Base-by-base conservation (phyloP, 2,329 filamentous ascomycete genomes). In the Xylaria sp. region DNA sequence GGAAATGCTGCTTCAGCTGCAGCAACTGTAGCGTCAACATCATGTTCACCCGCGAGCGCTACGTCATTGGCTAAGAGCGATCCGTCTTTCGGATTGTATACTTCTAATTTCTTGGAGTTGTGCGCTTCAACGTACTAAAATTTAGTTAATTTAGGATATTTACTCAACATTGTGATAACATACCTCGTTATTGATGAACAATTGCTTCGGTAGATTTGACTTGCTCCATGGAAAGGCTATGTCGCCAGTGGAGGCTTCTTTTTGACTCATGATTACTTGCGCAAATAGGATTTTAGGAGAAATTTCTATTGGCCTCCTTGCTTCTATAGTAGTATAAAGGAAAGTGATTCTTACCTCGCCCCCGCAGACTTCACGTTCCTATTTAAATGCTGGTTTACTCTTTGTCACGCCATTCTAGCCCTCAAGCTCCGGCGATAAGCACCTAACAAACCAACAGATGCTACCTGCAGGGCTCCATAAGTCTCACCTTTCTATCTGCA, bases 1-100 rank as follows among this genome's bases (percentile, higher is more conserved):
- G 80, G 80, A 67, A 85, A 85, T 0, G 85, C 85, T 4, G 80
- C 81, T 55, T 85, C 81, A 0, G 85, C 85, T 4, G 83, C 82
- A 10, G 78, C 80, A 4, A 87, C 84, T 1, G 85, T 85, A 5
- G 76, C 75, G 60, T 87, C 81, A 35, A 85, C 83, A 73, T 85
- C 83, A 13, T 81, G 75, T 60, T 81, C 78, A n/a, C 81, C 82
- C n/a, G 82, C 82, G 4, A 84, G 71, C 9, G 78, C 76, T 16
- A 87, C 81, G 51, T 86, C 81, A 66, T 85, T 79, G n/a, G 84
- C 81, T 1, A 88, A 80, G 10, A 86, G 74, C 2, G 82, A 81
- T 61, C 82, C 82, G 73, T 87, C 82, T 59, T 81, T 83, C 10
- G 86, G 86, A 70, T 84, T 86, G 77, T 80, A 76, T 4, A 86